phyloP scores from a whole-genome alignment of 2,329 filamentous ascomycete species.

The Colletotrichum graminicola region DNA sequence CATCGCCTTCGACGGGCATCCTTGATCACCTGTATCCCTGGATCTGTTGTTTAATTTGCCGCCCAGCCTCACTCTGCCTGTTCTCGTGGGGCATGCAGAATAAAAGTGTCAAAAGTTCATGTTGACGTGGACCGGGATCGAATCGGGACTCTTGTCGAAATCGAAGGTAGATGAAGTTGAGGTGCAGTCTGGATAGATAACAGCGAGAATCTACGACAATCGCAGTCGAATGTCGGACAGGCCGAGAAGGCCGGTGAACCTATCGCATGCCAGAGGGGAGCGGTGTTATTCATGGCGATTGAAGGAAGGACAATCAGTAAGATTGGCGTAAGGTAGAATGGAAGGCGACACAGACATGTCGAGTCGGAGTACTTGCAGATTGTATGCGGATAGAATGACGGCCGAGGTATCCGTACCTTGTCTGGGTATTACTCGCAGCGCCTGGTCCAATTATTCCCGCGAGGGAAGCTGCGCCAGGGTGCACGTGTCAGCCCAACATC shows the following conservation, averaged over 20 bases:
- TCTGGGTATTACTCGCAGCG: not conserved
- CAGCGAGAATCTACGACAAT: not conserved
- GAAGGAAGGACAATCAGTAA: not conserved
- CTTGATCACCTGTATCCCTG: constrained; percentile 10
- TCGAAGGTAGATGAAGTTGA: not conserved
- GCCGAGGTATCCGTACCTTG: not conserved
- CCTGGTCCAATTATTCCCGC: constrained; percentile 14
- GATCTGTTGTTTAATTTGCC: not conserved
- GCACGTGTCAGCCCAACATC: constrained; percentile 42
- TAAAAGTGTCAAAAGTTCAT: not conserved
- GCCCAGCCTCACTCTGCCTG: constrained; percentile 19
- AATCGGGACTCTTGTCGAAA: not conserved
- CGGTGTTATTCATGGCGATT: not conserved
- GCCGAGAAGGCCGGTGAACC: constrained; percentile 3
- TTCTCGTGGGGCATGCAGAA: not conserved
- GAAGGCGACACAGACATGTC: not conserved
- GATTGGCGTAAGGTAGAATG: not conserved
- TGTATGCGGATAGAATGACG: not conserved
- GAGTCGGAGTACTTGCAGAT: constrained; percentile 2
- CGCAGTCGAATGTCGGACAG: not conserved
- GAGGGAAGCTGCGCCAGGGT: constrained; percentile 39
- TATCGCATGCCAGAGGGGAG: constrained; percentile 13
- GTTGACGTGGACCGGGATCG: not conserved
- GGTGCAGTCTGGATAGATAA: not conserved
- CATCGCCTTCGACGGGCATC: constrained; percentile 27